Conservation (phyloP, 352 stramenopile genomes). For the Phytophthora uliginosa region DNA sequence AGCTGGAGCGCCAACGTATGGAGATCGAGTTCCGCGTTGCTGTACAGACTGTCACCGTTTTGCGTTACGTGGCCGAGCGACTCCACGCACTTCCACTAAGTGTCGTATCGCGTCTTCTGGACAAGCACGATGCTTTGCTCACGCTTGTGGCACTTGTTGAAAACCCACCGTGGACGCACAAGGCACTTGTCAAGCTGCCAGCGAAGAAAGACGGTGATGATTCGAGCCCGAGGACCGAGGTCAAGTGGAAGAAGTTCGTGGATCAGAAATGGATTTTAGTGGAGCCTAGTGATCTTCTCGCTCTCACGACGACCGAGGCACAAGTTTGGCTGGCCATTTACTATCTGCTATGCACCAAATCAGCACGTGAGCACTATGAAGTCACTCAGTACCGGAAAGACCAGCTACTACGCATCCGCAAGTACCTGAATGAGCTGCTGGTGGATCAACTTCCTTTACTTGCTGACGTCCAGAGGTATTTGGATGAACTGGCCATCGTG, state of each 20-base stretch:
- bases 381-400: slow-evolving; percentile 96
- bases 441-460: slow-evolving; percentile 97
- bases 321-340: slow-evolving; percentile 97
- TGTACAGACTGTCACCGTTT: slow-evolving; percentile 89
- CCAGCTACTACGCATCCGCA: slow-evolving; percentile 93
- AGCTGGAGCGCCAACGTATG: slow-evolving; percentile 77
- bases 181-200: slow-evolving; percentile 37
- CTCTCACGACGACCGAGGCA: slow-evolving; percentile 94
- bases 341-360: slow-evolving; percentile 94
- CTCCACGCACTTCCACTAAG: slow-evolving; percentile 88
- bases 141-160: slow-evolving; percentile 95
- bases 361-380: slow-evolving; percentile 95
- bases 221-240: slow-evolving; percentile 30
- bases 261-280: slow-evolving; percentile 94
- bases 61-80: slow-evolving; percentile 93
- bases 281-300: slow-evolving; percentile 88
- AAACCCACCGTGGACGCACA: slow-evolving; percentile 97
- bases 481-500: slow-evolving; percentile 97
- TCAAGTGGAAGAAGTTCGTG: slow-evolving; percentile 94
- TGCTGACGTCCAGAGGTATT: slow-evolving; percentile 93
- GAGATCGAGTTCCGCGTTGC: slow-evolving; percentile 92
- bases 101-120: slow-evolving; percentile 93
- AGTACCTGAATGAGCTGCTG: slow-evolving; percentile 96
- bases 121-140: slow-evolving; percentile 97
- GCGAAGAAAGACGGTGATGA: slow-evolving; percentile 12